phyloP scores from a whole-genome alignment of 768 basidiomycete genomes.

The Epithele typhae region DNA sequence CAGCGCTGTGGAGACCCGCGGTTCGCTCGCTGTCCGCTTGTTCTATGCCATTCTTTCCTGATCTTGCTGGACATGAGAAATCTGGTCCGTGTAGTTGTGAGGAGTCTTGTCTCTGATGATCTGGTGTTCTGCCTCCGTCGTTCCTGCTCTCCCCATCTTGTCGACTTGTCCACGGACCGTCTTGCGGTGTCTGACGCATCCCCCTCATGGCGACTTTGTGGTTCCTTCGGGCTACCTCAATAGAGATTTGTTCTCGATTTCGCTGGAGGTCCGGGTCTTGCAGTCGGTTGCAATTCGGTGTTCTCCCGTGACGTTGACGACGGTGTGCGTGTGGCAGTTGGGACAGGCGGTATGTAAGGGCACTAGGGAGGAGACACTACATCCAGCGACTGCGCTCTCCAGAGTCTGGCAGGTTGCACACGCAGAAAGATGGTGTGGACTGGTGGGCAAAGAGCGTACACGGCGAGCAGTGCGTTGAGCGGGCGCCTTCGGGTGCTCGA shows the following conservation, averaged over 20 bases:
- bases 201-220: slow-evolving; percentile 33
- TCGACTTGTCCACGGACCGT: too few species aligned
- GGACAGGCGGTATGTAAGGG: slow-evolving; percentile 13
- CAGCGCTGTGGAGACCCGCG: slow-evolving; percentile 31
- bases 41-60: slow-evolving; percentile 22
- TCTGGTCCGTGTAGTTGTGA: too few species aligned
- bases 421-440: slow-evolving; percentile 15
- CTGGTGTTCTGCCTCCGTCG: slow-evolving; percentile 12
- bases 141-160: slow-evolving; percentile 12
- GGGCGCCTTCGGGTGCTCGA: slow-evolving; percentile 11
- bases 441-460: slow-evolving; percentile 4
- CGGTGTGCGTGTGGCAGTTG: slow-evolving; percentile 2
- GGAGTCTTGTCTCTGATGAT: slow-evolving; percentile 13
- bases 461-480: slow-evolving; percentile 18
- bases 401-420: slow-evolving; percentile 12
- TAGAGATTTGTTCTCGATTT: slow-evolving; percentile 58
- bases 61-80: slow-evolving; percentile 8
- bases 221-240: slow-evolving; percentile 41
- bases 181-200: too few species aligned
- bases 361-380: slow-evolving; percentile 14
- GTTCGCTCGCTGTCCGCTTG: slow-evolving; percentile 13
- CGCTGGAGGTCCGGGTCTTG: slow-evolving; percentile 24
- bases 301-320: slow-evolving; percentile 6
- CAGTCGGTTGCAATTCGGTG: slow-evolving; percentile 18
- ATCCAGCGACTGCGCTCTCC: neutral